Base-by-base conservation (phyloP, 2,329 filamentous ascomycete species). In the Diaporthe australafricana region DNA sequence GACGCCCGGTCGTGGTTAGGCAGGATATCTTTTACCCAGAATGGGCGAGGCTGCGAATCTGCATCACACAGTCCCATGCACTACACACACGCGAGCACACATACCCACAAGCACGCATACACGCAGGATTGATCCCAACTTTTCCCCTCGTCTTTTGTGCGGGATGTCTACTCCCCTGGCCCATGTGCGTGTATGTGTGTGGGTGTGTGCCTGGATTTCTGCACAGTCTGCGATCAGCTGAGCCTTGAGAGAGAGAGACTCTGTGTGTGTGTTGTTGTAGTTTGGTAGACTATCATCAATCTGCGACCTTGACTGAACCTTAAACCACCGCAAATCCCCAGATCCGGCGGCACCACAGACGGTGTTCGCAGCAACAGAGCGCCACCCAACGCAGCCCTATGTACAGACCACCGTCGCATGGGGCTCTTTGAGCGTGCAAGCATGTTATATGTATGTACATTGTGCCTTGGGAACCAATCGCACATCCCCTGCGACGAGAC, bases 251-350 rank as follows among this genome's bases (percentile, higher is more conserved):
- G 35, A 68, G 47, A 40, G n/a, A n/a, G n/a, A n/a, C 40, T 40
- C 30, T 12, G 7, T n/a, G 25, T 38, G n/a, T n/a, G 42, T 35
- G n/a, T 14, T 35, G 17, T 30, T 57, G 17, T 56, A 9, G n/a
- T n/a, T n/a, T n/a, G n/a, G n/a, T 45, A n/a, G n/a, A 32, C 14
- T 7, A n/a, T n/a, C 38, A 25, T 12, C 32, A 70, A 22, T 22
- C 48, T 67, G 60, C 60, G 69, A 67, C 57, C 30, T 50, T 66
- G 68, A 66, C 40, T 66, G 57, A 65, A 65, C 57, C 40, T 52
- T 66, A 40, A 63, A 47, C 20, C 32, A 25, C 25, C 30, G n/a
- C 30, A 16, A 6, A 14, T 16, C n/a, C n/a, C 45, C 45, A 20
- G 45, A 65, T 65, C 60, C 60, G 60, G 60, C 42, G 27, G 60